Evolutionary conservation across 2,329 filamentous ascomycete genomes (phyloP).

Genomic region (Oidium heveae): DNA sequence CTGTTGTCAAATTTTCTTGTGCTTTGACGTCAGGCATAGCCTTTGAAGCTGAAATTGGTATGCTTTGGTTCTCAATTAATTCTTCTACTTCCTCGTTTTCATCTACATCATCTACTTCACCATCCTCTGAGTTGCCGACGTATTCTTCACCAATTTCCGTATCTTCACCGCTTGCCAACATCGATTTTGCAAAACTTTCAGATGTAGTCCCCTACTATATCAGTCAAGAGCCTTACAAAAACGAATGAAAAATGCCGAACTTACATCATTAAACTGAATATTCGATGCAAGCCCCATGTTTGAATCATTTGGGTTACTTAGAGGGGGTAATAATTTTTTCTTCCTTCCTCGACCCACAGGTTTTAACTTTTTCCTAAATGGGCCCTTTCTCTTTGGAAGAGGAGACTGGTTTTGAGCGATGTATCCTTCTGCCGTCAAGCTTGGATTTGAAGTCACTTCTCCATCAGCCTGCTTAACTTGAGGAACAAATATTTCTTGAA

Average conservation of each 20-base stretch:
- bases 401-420: conserved; percentile 16
- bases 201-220: conserved; percentile 8
- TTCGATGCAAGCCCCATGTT: conserved; percentile 2
- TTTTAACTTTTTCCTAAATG: conserved; percentile 44
- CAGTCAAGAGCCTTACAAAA: conserved; percentile 2
- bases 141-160: conserved; percentile 14
- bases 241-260: conserved; percentile 1
- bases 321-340: conserved; percentile 28
- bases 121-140: conserved; percentile 10
- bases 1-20: background rate
- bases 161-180: conserved; percentile 9
- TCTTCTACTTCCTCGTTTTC: conserved; percentile 27
- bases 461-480: conserved; percentile 62
- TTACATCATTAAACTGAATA: conserved; percentile 7
- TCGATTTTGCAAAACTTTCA: conserved; percentile 3
- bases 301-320: conserved; percentile 7
- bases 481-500: conserved; percentile 60
- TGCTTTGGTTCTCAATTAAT: conserved; percentile 12
- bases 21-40: background rate
- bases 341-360: conserved; percentile 56
- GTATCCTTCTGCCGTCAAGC: conserved; percentile 18
- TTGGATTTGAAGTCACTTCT: conserved; percentile 44
- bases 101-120: conserved; percentile 12
- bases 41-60: conserved; percentile 3
- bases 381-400: conserved; percentile 29